Evolutionary conservation across 148 eudicot species (phyloP).

Genomic region (Diospyros lotus): DNA sequence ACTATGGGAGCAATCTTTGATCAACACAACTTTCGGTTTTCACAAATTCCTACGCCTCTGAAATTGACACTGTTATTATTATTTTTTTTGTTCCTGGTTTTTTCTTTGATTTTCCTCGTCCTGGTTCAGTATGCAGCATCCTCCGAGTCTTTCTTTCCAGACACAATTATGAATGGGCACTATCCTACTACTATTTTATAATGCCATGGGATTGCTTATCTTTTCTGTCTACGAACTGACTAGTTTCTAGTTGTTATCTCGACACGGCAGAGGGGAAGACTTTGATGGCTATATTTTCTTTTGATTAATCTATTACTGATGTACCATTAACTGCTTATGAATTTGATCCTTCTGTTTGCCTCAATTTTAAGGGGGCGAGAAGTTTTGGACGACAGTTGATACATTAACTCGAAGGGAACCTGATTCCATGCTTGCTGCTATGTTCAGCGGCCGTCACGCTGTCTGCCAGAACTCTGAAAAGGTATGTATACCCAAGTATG

Average conservation of each 20-base stretch:
- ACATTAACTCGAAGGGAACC: constrained; percentile 87
- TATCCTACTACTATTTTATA: too few relatives aligned
- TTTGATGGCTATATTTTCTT: background rate
- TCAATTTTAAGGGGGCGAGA: constrained; percentile 64
- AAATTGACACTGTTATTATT: background rate
- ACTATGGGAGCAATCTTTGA: background rate
- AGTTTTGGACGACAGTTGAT: constrained; percentile 82
- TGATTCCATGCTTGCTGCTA: constrained; percentile 96
- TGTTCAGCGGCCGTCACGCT: constrained; percentile 97
- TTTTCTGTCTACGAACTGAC: background rate
- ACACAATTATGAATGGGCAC: too few relatives aligned
- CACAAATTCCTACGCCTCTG: background rate
- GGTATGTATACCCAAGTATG: constrained; percentile 28
- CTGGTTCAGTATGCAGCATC: too few relatives aligned
- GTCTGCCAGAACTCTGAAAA: constrained; percentile 60
- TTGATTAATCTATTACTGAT: background rate
- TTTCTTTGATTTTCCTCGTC: too few relatives aligned
- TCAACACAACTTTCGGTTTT: background rate
- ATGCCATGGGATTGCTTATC: background rate
- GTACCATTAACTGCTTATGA: background rate
- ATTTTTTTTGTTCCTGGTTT: too few relatives aligned
- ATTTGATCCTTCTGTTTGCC: background rate
- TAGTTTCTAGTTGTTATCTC: background rate
- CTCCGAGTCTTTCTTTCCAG: too few relatives aligned
- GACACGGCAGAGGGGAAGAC: background rate